These are phyloP conservation scores for Talaromyces sp. DNA, from an alignment of 2,329 filamentous ascomycete species.

Conservation along the genomic window DNA sequence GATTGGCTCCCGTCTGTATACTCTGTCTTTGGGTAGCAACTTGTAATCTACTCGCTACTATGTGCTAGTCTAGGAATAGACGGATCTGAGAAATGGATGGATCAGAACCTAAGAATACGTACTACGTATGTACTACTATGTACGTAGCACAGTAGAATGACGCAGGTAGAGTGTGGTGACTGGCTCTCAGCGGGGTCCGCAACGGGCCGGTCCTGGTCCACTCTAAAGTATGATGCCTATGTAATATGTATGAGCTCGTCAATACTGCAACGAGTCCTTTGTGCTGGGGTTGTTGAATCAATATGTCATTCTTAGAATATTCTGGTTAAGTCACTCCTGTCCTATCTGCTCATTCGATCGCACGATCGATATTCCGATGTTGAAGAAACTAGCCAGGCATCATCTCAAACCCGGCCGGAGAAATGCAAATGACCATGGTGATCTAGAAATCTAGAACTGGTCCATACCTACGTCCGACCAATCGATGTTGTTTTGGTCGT, in stretches of 20 bases:
- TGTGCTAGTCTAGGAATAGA: neutral
- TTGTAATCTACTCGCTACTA: neutral
- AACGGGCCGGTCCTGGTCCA: slow-evolving; percentile 4
- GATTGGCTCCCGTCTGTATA: neutral
- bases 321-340: neutral
- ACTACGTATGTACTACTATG: no score
- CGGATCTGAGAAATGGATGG: neutral
- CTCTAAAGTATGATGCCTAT: neutral
- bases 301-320: neutral
- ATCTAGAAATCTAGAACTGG: neutral
- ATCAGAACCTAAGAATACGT: neutral
- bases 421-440: neutral
- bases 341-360: neutral
- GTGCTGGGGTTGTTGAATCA: neutral
- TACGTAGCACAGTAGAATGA: neutral
- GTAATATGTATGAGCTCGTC: neutral
- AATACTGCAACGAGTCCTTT: neutral
- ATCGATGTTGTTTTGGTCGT: neutral
- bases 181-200: neutral
- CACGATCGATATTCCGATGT: no score
- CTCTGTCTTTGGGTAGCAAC: neutral
- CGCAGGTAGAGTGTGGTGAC: neutral
- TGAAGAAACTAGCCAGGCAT: neutral
- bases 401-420: neutral
- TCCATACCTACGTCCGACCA: neutral